Conservation (phyloP, 2,329 filamentous ascomycete genomes). For the Cordyceps javanica region DNA sequence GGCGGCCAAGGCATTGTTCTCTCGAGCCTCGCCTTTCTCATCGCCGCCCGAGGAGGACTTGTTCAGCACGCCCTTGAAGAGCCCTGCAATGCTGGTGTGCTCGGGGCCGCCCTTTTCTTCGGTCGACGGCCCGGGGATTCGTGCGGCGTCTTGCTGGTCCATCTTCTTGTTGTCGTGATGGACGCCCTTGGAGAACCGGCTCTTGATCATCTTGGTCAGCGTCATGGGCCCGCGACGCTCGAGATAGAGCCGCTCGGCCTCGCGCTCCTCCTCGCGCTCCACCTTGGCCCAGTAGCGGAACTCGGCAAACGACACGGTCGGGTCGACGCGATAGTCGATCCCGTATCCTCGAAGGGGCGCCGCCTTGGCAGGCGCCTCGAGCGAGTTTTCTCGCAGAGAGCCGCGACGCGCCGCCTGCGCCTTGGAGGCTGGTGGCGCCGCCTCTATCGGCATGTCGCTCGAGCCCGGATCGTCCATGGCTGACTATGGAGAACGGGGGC, state of each 20-base stretch:
- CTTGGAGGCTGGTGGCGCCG: not conserved
- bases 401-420: no score
- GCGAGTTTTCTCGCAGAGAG: not conserved
- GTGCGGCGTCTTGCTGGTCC: not conserved
- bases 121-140: not conserved
- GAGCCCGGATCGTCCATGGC: not conserved
- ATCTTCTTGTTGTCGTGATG: conserved; percentile 13
- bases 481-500: not conserved
- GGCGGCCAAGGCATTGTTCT: not conserved
- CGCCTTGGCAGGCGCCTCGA: not conserved
- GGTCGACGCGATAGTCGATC: conserved; percentile 7
- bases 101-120: not conserved
- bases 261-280: conserved; percentile 17
- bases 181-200: conserved; percentile 15
- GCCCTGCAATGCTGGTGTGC: not conserved
- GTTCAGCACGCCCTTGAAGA: not conserved
- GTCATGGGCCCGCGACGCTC: conserved; percentile 15
- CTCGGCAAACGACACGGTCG: conserved; percentile 17
- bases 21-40: not conserved
- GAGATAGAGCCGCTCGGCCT: conserved; percentile 15
- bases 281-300: conserved; percentile 19
- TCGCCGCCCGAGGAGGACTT: not conserved
- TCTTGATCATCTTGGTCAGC: conserved; percentile 14
- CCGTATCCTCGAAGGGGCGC: conserved; percentile 4
- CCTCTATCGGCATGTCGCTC: not conserved